Base-by-base conservation (phyloP, 805 yeast species). In the Wickerhamomyces mucosus region DNA sequence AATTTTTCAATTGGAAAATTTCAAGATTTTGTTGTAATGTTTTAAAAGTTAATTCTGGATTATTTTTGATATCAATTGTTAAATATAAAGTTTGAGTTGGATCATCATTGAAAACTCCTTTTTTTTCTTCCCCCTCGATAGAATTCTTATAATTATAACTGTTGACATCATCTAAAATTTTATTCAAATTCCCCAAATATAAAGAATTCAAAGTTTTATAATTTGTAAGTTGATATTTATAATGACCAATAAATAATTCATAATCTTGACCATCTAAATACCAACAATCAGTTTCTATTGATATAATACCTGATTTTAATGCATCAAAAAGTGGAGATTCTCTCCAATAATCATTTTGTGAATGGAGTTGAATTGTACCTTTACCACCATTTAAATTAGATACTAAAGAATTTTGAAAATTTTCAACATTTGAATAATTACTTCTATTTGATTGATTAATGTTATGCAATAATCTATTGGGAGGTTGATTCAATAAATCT, bases 311-410 rank as follows among this genome's bases (percentile, higher is more conserved):
- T 15, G 46, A 38, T 4, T 48, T 42, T 10, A 65, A 48, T 0
- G 83, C 84, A 37, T 75, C 78, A 31, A 69, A 61, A 4, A 78
- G 56, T 1, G 84, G 84, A 5, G 56, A 44, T 4, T 46, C 37
- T 43, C 84, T 56, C 78, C 80, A 73, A 50, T 78, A 78, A 48
- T 78, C 84, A 45, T 78, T 78, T 47, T 78, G 85, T 1, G 82
- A 73, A 46, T 78, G 85, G 16, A 76, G 58, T 6, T 61, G 63
- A 14, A 49, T 23, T 6, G 36, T 38, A 3, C 29, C 37, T 22
- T 24, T 34, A 14, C 34, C 41, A 8, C 18, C 27, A 34, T 38
- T 40, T 15, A 40, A 18, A 6, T 12, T 11, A 10, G 20, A 28
- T 20, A 37, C 38, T 12, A 21, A 12, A 21, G 24, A 12, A 21